Base-by-base conservation (phyloP, 176 grass and related monocot genomes). In the Oryza australiensis region DNA sequence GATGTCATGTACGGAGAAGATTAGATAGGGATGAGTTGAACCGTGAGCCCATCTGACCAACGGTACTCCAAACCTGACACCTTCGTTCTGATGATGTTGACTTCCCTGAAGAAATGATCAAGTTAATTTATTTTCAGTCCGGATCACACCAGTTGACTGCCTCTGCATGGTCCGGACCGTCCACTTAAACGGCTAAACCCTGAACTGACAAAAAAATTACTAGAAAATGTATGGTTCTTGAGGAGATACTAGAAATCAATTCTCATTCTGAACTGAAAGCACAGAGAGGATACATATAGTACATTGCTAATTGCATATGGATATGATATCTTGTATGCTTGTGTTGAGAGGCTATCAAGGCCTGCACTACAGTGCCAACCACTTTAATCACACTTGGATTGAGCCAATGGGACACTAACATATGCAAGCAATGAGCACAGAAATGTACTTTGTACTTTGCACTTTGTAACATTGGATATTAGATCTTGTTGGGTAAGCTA, bases 401-500 rank as follows among this genome's bases (percentile, higher is more conserved):
- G 45, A 45, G 14, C 74, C 66, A 72, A 26, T 13, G 66, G 26
- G 83, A 23, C 51, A 29, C 15, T 6, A 53, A 40, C 68, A 49
- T 26, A 1, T 3, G 28, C 16, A 34, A n/a, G 15, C 55, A 26
- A 28, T 26, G 62, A 33, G 22, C 45, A 22, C 14, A 18, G 40
- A 33, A 62, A 5, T 5, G 70, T 38, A 18, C 26, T 48, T 60
- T 33, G 46, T 15, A 20, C 32, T 32, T n/a, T 5, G 70, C 28
- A 16, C 26, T 46, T 62, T 34, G 46, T 18, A 22, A 1, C 53
- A 23, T 60, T 60, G 20, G n/a, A 60, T 60, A 74, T 63, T 68
- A 33, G 30, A 77, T 73, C 73, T 38, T 37, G 81, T 80, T 64
- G 38, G 38, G 65, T 60, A 69, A 84, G 75, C 69, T 63, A 74